phyloP scores from a whole-genome alignment of 768 basidiomycete species.

The Macrolepiota dolichaula region DNA sequence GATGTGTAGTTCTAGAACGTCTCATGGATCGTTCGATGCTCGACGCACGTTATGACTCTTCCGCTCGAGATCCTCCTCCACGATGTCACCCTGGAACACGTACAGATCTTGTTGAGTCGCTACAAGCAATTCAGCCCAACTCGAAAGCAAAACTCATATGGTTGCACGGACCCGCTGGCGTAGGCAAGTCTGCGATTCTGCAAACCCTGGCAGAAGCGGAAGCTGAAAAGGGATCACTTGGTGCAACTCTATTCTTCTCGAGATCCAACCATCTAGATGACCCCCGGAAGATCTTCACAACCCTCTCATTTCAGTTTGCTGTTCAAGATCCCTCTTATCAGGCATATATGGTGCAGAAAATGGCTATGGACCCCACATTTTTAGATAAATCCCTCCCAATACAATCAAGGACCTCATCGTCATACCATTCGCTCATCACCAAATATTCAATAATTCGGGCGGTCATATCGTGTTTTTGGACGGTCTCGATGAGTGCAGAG shows the following conservation, averaged over 20 bases:
- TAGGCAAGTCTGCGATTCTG: slow-evolving; percentile 5
- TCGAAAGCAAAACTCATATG: background rate
- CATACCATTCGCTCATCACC: slow-evolving; percentile 9
- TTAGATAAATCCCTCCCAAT: slow-evolving; percentile 13
- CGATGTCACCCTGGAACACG: background rate
- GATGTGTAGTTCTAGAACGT: background rate
- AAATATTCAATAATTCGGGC: background rate
- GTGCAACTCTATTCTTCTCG: background rate
- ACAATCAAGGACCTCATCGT: slow-evolving; percentile 20
- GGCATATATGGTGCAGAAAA: slow-evolving; percentile 13
- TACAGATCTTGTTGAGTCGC: background rate
- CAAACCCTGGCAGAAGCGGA: background rate
- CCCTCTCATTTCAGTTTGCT: slow-evolving; percentile 23
- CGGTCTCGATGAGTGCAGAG: background rate
- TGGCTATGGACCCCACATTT: slow-evolving; percentile 18
- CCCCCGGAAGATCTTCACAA: slow-evolving; percentile 14
- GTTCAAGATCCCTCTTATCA: slow-evolving; percentile 13
- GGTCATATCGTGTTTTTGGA: background rate
- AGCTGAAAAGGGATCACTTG: background rate
- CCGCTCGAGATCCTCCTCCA: background rate
- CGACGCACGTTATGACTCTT: background rate
- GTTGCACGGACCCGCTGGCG: slow-evolving; percentile 7
- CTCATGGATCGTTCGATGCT: background rate
- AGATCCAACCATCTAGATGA: background rate
- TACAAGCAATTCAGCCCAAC: too few relatives aligned